Percentiles rank a stretch among this genome's conserved stretches.
phyloP scores from a whole-genome alignment of 2,329 filamentous ascomycete genomes.

The Colletotrichum kahawae region DNA sequence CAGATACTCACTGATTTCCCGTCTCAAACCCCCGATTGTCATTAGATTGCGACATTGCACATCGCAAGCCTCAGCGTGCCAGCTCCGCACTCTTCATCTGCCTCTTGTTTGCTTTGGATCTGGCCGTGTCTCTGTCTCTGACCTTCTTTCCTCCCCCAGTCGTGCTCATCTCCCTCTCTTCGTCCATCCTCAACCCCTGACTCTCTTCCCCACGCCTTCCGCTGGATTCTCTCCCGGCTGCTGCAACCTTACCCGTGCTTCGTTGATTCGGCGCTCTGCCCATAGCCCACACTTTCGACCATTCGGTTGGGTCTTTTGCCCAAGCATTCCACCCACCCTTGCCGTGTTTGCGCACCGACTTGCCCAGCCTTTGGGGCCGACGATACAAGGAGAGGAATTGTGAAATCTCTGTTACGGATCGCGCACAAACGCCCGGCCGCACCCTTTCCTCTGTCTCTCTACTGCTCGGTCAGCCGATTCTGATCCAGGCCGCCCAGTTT shows the following conservation, averaged over 20 bases:
- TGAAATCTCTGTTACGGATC: conserved; percentile 22
- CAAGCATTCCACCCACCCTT: conserved; percentile 15
- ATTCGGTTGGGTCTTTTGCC: conserved; percentile 18
- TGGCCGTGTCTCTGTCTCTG: background rate
- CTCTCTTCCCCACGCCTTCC: conserved; percentile 20
- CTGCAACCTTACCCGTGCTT: conserved; percentile 24
- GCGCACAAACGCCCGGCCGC: conserved; percentile 14
- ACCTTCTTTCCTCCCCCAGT: background rate
- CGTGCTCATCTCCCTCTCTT: conserved; percentile 16
- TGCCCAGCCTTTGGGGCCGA: conserved; percentile 9
- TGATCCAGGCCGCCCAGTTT: background rate
- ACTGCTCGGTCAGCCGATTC: conserved; percentile 3
- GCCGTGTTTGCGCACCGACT: conserved; percentile 21
- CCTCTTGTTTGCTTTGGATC: background rate
- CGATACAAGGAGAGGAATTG: conserved; percentile 18
- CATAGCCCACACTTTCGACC: conserved; percentile 16
- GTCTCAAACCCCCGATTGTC: background rate
- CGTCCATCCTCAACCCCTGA: conserved; percentile 14
- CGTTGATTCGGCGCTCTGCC: conserved; percentile 15
- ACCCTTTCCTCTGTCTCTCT: background rate
- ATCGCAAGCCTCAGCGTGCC: conserved; percentile 17
- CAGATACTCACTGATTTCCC: background rate
- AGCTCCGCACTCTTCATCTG: conserved; percentile 12
- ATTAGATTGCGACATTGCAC: conserved; percentile 21
- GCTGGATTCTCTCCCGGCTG: conserved; percentile 19